Evolutionary conservation across 1,284 basidiomycete genomes (phyloP).

Genomic region (Ustilago curta): DNA sequence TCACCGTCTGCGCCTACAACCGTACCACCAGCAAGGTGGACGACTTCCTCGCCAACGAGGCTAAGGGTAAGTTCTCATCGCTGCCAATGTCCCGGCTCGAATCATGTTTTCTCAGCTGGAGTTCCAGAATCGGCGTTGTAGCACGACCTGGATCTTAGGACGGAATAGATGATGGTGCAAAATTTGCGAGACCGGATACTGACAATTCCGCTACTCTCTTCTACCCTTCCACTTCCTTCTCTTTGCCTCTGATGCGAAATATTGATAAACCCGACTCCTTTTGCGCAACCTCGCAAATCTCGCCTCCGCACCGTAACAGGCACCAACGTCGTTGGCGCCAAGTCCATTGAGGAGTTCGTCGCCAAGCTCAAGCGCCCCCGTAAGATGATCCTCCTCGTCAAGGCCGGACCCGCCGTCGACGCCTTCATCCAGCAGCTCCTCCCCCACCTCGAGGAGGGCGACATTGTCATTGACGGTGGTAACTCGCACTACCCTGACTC

Average conservation of each 20-base stretch:
- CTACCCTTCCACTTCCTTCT: neutral
- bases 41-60: conserved; percentile 93
- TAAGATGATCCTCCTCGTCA: conserved; percentile 94
- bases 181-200: conserved; percentile 6
- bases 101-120: neutral
- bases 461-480: conserved; percentile 99
- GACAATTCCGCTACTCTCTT: conserved; percentile 67
- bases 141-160: neutral
- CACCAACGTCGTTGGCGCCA: conserved; percentile 92
- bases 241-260: neutral
- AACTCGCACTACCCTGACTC: conserved; percentile 99
- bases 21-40: conserved; percentile 97
- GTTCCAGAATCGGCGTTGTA: neutral
- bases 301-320: conserved; percentile 71
- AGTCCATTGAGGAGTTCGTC: conserved; percentile 88
- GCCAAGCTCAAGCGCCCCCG: conserved; percentile 74
- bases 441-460: conserved; percentile 75
- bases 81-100: neutral
- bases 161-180: neutral
- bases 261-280: neutral
- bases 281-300: conserved; percentile 1
- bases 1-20: conserved; percentile 96
- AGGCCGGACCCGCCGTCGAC: conserved; percentile 76
- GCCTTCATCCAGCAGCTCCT: conserved; percentile 74
- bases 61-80: conserved; percentile 81